A percentile compares a stretch with the other conserved stretches of the same genome.
phyloP scores from a whole-genome alignment of 2,329 filamentous ascomycete species.

The Aspergillaceae sp. region DNA sequence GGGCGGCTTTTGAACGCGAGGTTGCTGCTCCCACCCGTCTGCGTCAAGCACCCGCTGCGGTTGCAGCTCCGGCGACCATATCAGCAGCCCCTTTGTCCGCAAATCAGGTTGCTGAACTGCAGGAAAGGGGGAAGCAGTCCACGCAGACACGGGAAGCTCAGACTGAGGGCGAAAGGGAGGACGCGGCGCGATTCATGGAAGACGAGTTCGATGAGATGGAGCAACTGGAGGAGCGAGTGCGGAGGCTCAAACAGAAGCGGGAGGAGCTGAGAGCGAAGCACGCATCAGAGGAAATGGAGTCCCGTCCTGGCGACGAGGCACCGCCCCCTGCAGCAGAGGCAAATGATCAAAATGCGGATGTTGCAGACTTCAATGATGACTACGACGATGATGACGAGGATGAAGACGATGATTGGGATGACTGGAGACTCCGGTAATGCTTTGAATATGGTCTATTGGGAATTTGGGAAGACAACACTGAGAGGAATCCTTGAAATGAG shows the following conservation, averaged over 20 bases:
- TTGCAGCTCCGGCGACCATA: slow-evolving; percentile 49
- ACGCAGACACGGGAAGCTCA: slow-evolving; percentile 44
- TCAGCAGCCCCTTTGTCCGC: slow-evolving; percentile 60
- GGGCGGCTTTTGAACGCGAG: slow-evolving; percentile 80
- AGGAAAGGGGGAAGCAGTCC: slow-evolving; percentile 40
- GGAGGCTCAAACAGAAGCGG: slow-evolving; percentile 58
- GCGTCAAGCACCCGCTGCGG: slow-evolving; percentile 22
- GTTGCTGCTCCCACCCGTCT: slow-evolving; percentile 47
- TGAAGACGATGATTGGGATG: slow-evolving; percentile 43
- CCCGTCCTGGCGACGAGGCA: slow-evolving; percentile 13
- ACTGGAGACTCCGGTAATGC: slow-evolving; percentile 33
- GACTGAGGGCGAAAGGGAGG: slow-evolving; percentile 62
- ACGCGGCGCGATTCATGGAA: slow-evolving; percentile 63
- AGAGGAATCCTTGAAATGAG: slow-evolving; percentile 15
- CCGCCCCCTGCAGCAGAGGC: slow-evolving; percentile 15
- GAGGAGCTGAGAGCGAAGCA: slow-evolving; percentile 53
- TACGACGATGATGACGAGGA: slow-evolving; percentile 34
- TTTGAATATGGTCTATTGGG: slow-evolving; percentile 2
- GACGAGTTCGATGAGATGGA: slow-evolving; percentile 79
- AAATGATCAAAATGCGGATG: slow-evolving; percentile 22
- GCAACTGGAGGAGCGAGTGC: slow-evolving; percentile 63
- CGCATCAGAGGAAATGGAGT: slow-evolving; percentile 17
- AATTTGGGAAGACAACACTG: slow-evolving; percentile 8
- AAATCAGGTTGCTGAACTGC: slow-evolving; percentile 51
- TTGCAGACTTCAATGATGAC: slow-evolving; percentile 32